These are phyloP conservation scores for Aspergillus nanangensis DNA, from an alignment of 495 filamentous ascomycete genomes.

Conservation along the genomic window DNA sequence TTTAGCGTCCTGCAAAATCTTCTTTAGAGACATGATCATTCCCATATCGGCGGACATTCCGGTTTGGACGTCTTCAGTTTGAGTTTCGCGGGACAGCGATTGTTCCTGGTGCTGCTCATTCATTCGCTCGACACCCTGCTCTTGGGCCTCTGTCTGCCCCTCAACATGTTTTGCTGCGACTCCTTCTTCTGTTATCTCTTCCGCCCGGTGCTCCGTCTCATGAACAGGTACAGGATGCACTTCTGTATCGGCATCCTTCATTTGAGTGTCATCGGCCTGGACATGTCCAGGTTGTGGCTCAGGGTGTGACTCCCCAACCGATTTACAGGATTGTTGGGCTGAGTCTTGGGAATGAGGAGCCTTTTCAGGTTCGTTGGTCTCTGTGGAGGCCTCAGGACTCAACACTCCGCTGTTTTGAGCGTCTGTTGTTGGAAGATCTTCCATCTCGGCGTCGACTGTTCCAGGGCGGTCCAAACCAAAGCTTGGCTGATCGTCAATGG, in stretches of 20 bases:
- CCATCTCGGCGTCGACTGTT: neutral
- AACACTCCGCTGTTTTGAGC: too few species aligned
- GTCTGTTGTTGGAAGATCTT: neutral
- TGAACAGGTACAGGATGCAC: too few species aligned
- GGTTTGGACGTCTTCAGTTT: too few species aligned
- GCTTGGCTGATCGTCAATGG: too few species aligned
- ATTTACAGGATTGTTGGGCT: neutral
- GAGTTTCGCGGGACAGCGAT: neutral
- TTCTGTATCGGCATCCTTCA: constrained; percentile 15
- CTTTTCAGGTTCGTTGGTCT: too few species aligned
- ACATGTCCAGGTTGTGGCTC: neutral
- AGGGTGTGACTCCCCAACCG: neutral
- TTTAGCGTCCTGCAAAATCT: constrained; percentile 48
- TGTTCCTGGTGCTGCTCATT: neutral
- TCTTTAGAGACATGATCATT: constrained; percentile 47
- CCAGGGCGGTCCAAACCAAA: constrained; percentile 4
- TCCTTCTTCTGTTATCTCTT: too few species aligned
- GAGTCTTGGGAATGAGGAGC: too few species aligned
- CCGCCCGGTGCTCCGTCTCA: too few species aligned
- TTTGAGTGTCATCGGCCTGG: constrained; percentile 5
- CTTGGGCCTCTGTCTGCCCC: constrained; percentile 1
- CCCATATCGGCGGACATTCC: constrained; percentile 9
- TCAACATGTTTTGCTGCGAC: constrained; percentile 16
- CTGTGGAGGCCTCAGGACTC: too few species aligned
- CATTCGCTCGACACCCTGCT: too few species aligned